phyloP scores from a whole-genome alignment of 2,329 filamentous ascomycete genomes.

The Fusarium oxysporum region DNA sequence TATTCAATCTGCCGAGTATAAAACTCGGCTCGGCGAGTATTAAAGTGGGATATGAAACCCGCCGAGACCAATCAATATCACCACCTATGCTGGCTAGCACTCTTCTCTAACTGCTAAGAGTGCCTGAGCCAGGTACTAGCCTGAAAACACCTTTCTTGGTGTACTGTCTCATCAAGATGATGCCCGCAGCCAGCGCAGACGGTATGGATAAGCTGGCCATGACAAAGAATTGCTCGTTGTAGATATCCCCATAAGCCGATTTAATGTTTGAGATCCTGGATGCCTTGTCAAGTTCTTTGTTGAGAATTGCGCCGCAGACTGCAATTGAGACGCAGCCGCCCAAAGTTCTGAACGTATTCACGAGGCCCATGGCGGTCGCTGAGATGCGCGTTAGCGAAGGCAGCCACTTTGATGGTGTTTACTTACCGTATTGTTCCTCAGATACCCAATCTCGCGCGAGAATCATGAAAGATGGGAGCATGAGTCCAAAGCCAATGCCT shows the following conservation, averaged over 20 bases:
- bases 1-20: neutral
- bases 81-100: neutral
- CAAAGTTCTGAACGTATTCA: neutral
- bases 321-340: neutral
- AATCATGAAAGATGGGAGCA: neutral
- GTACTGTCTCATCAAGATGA: neutral
- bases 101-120: neutral
- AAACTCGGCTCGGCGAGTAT: neutral
- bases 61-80: neutral
- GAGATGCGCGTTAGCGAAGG: neutral
- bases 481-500: neutral
- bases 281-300: neutral
- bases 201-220: neutral
- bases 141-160: neutral
- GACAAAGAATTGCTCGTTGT: neutral
- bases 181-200: neutral
- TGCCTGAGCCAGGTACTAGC: neutral
- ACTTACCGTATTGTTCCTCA: neutral
- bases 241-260: neutral
- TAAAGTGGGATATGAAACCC: neutral
- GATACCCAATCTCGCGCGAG: neutral
- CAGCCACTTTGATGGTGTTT: no score
- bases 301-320: neutral
- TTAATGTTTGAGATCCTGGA: accelerated
- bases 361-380: neutral